phyloP scores from a whole-genome alignment of 192 early-diverging fungal species.

The Borealophlyctis nickersoniae region DNA sequence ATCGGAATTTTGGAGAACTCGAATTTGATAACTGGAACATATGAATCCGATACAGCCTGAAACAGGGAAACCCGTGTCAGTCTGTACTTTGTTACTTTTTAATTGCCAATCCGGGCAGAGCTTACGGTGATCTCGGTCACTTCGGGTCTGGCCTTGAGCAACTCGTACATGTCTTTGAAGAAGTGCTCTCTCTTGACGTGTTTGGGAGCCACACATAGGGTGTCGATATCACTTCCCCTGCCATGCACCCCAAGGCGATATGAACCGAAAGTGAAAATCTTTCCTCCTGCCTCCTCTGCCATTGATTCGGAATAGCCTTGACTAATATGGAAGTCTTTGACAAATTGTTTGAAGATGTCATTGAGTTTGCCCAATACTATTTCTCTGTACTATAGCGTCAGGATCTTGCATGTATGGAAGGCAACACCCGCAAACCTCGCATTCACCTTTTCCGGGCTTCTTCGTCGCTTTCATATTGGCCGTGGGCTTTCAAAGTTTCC shows the following conservation, averaged over 20 bases:
- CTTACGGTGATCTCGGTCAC: conserved; percentile 78
- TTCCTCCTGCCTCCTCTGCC: conserved; percentile 86
- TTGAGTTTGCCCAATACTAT: conserved; percentile 85
- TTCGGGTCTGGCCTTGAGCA: conserved; percentile 77
- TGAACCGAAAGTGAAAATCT: conserved; percentile 97
- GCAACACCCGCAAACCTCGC: background rate
- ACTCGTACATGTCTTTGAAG: conserved; percentile 82
- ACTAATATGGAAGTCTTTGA: conserved; percentile 71
- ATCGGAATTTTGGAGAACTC: conserved; percentile 89
- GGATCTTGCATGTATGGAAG: background rate
- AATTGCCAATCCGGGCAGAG: background rate
- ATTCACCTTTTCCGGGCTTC: conserved; percentile 76
- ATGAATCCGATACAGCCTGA: conserved; percentile 79
- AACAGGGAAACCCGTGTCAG: background rate
- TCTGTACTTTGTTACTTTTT: too few relatives aligned
- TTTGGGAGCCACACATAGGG: conserved; percentile 88
- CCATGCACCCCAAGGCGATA: conserved; percentile 95
- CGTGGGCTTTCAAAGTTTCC: conserved; percentile 65
- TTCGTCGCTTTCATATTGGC: conserved; percentile 83
- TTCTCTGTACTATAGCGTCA: conserved; percentile 52
- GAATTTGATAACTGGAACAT: conserved; percentile 95
- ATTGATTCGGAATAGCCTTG: conserved; percentile 74
- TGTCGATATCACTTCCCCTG: conserved; percentile 96
- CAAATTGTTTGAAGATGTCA: conserved; percentile 89
- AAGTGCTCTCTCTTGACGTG: conserved; percentile 91